Evolutionary conservation across 768 basidiomycete genomes (phyloP), one percentile per base, ranked within the genome.

Genomic region (Rhizopogon salebrosus): DNA sequence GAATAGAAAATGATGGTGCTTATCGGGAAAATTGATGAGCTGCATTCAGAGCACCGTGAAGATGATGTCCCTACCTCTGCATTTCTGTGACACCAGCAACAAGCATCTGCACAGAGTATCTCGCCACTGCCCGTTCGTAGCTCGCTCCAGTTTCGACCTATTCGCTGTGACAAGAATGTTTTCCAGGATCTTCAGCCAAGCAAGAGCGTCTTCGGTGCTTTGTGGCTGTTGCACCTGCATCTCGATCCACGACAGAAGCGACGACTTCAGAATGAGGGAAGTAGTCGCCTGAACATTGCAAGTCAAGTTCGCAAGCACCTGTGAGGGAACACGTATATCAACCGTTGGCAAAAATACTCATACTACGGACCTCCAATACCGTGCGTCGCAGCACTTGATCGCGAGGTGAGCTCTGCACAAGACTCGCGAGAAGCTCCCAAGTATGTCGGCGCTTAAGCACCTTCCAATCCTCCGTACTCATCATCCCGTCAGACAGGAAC

Each of bases 391-490:
- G 61, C 1, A 71, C 48, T 0, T 62, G 54, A 52, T 92, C 89
- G 3, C 70, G 67, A 40, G 72, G 65, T 0, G 81, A 80, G 54
- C 83, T 82, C 57, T 91, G 86, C 68, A 85, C 93, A 46, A 94
- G 64, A 54, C 88, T 91, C 1, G 92, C 87, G 2, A 95, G 68
- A 26, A 95, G 72, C 56, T 92, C 91, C 89, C 92, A 95, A 0
- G 90, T 92, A 62, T 93, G 89, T 24, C 94, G 72, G 41, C 91
- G 75, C 60, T 84, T 84, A 50, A 95, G 66, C 2, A 92, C 78
- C 29, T 75, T 76, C 93, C 94, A 97, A 61, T 98, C 94, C 38
- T 82, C 78, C 0, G 76, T 74, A 43, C 83, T 78, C 57, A 76
- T 75, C 80, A 92, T 85, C 0, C 90, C 91, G 55, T 95, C 92